Base-by-base conservation (phyloP, 371 early-diverging fungal species). In the Sporodiniella umbellata region DNA sequence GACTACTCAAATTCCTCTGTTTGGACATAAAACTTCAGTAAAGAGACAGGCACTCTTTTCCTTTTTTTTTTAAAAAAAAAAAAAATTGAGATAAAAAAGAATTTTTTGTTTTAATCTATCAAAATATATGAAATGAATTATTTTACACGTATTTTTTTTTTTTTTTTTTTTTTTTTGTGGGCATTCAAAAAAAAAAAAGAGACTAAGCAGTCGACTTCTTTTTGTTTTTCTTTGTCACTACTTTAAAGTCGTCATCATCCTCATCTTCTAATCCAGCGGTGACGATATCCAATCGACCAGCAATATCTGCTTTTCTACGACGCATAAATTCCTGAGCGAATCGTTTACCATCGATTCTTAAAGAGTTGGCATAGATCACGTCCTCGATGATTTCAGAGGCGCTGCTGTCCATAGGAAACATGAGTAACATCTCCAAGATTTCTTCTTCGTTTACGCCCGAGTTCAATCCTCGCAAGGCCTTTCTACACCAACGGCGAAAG, bases 241-340 rank as follows among this genome's bases (percentile, higher is more conserved):
- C 63, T 28, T 63, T 58, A 15, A 63, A 63, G 8, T 58, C 55
- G 33, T 60, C 56, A 22, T 56, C 56, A 30, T 55, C 56, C 8
- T 58, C 56, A 17, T 54, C 42, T 4, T 64, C 60, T 8, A 58
- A 26, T 14, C 58, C 53, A 37, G 42, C 61, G 46, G 51, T 47
- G 18, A 62, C 58, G 23, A 73, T 70, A 51, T 69, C 68, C 33
- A 74, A 61, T 44, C 64, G 65, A 48, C 73, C 81, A 35, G 84
- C 81, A 18, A 71, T 47, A 68, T 92, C 92, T 3, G 82, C 85
- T 60, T 84, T 85, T 58, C 90, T 81, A 26, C 87, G 81, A 55
- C 82, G 84, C 63, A 88, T 82, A 56, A 88, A 92, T 61, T 90
- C 92, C 14, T 85, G 79, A 15, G 89, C 86, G 66, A 92, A 92